Conservation (phyloP, 2,329 filamentous ascomycete species). For the Fusarium chlamydosporum region DNA sequence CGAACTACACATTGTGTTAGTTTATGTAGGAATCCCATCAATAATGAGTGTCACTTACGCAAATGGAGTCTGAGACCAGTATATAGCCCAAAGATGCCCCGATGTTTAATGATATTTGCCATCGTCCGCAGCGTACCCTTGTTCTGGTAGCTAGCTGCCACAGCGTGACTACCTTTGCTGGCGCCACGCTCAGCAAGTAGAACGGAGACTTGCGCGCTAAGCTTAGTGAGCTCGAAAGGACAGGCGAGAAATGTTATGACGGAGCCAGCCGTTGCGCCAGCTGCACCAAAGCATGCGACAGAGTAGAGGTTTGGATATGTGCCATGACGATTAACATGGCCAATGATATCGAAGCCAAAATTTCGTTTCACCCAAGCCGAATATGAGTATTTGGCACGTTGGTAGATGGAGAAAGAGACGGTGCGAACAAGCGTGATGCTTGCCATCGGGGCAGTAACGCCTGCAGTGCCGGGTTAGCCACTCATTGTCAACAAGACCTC, state of each 20-base stretch:
- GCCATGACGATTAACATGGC: constrained; percentile 77
- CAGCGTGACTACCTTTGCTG: constrained; percentile 66
- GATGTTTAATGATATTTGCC: constrained; percentile 80
- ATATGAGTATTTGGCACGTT: constrained; percentile 79
- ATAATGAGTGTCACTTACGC: constrained; percentile 65
- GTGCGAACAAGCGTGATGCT: constrained; percentile 84
- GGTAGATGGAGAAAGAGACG: constrained; percentile 85
- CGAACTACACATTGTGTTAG: constrained; percentile 68
- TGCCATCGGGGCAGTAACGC: constrained; percentile 83
- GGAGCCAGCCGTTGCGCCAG: constrained; percentile 83
- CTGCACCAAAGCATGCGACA: constrained; percentile 80
- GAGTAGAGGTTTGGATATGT: constrained; percentile 81
- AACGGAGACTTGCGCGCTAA: constrained; percentile 87
- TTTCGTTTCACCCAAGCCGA: constrained; percentile 78
- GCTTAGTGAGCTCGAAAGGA: constrained; percentile 90
- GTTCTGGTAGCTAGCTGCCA: constrained; percentile 79
- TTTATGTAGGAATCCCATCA: background rate
- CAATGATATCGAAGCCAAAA: constrained; percentile 77
- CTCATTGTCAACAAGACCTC: background rate
- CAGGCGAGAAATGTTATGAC: constrained; percentile 86
- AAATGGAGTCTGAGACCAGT: constrained; percentile 85
- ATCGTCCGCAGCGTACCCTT: constrained; percentile 84
- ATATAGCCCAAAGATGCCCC: constrained; percentile 81
- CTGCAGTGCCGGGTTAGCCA: constrained; percentile 57
- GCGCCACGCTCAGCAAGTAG: constrained; percentile 70